Conservation (phyloP, 2,329 filamentous ascomycete genomes). For the Alternaria tenuissima region DNA sequence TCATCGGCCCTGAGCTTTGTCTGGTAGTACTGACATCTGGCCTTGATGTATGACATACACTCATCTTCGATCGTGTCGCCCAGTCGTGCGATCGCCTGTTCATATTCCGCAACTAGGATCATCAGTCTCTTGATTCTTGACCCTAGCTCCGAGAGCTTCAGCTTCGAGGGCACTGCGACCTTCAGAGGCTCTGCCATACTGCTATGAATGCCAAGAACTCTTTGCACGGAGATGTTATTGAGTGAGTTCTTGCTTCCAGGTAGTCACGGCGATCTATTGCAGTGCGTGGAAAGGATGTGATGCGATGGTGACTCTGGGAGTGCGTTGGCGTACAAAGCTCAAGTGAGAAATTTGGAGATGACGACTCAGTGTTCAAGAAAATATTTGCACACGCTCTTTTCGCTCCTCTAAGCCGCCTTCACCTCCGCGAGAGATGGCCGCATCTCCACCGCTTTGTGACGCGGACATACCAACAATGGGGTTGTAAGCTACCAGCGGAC, state of each 20-base stretch:
- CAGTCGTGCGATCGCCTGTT: neutral
- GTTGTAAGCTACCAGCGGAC: too few relatives aligned
- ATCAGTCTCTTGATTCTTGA: neutral
- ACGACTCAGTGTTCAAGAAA: too few relatives aligned
- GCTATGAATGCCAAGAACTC: rapidly evolving
- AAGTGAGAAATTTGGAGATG: neutral
- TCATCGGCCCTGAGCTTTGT: neutral
- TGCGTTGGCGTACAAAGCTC: neutral
- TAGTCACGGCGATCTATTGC: too few relatives aligned
- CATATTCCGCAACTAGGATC: neutral
- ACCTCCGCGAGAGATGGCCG: neutral
- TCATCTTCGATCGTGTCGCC: neutral
- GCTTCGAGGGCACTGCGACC: too few relatives aligned
- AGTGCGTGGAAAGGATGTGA: neutral
- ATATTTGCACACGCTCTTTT: neutral
- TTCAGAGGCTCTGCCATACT: neutral
- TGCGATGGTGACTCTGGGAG: too few relatives aligned
- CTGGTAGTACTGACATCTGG: neutral
- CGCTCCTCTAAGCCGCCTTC: neutral
- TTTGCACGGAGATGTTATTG: neutral
- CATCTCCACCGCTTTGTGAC: neutral
- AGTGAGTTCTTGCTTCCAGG: neutral
- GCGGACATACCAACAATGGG: too few relatives aligned
- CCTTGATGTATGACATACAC: neutral
- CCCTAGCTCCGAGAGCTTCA: too few relatives aligned